Evolutionary conservation across 257 asterid genomes (phyloP), one percentile per base, ranked within the genome.

Genomic region (Solanum virginianum): DNA sequence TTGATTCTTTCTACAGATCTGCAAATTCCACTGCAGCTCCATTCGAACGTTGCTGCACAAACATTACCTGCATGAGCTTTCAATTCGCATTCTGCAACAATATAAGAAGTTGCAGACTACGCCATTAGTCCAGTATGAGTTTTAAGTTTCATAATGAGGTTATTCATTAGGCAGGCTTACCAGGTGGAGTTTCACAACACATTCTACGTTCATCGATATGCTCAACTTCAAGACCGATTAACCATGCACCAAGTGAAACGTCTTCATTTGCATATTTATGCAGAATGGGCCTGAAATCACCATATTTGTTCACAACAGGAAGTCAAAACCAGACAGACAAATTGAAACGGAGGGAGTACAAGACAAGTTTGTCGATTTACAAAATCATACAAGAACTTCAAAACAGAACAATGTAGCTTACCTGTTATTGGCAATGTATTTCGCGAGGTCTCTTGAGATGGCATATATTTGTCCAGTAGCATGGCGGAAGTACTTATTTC

Each of bases 391-490:
- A 36, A 20, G 6, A 18, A 41, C 36, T 43, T 26, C 14, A 49
- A 49, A 32, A 74, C 26, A 32, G 29, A 75, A 75, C 82, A 47
- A 47, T 54, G 80, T 41, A 32, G 60, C 93, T 84, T 88, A 92
- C 95, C 85, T 84, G 69, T 92, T 92, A 82, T 41, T 81, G 39
- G 93, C 80, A 80, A 92, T 88, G 69, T 89, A 90, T 66, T 60
- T 85, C 10, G 92, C 94, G 1, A 92, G 89, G 60, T 92, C 94
- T 84, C 85, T 90, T 36, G 94, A 92, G 85, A 92, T 83, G 55
- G 93, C 95, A 62, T 92, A 92, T 85, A 92, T 92, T 80, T 92
- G 95, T 39, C 95, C 95, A 24, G 93, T 89, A 43, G 95, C 95
- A 85, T 92, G 95, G 29, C 94, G 87, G 86, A 92, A 92, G 86